Evolutionary conservation across 2,329 filamentous ascomycete genomes (phyloP), one percentile per base, ranked within the genome.

Genomic region (Massarina eburnea): DNA sequence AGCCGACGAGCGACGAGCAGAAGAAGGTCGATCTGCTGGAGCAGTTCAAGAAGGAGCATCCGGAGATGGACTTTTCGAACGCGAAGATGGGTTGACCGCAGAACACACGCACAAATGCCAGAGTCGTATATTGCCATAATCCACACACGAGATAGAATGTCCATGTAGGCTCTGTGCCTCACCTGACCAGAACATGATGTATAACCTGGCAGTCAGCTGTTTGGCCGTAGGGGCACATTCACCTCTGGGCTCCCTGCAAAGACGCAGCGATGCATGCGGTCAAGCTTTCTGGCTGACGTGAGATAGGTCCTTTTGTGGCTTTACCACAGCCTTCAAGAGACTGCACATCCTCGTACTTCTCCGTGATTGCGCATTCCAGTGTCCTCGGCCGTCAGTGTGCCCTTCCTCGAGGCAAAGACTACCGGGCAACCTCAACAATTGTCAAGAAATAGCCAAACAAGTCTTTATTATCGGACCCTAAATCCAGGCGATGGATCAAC

Each of bases 11-110:
- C 56, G 94, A 97, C 58, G 94, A 99, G 77, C 85, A 95, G 80
- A 89, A 91, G 79, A 97, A 97, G 81, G 74, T 84, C 67, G 92
- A 99, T 45, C 86, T 99, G 61, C 75, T 99, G 67, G 88, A 89
- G 75, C 55, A 95, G 76, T 97, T 99, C 75, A 87, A 96, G 81
- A 78, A 76, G 40, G 84, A 96, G 63, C 83, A 86, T 72, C 84
- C 84, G 1, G 83, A 86, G 71, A 84, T 86, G 82, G 83, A 86
- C 64, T 86, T 86, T 58, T 82, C 78, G 14, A 80, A 84, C 52
- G 83, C 80, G 15, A 82, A 85, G 73, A 82, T 85, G 46, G 76
- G 66, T 20, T 71, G 61, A 69, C 21, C 10, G 27, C 9, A 30
- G 4, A 14, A 30, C 27, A 14, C 12, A 4, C 5, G 27, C 27